Evolutionary conservation across 768 basidiomycete species (phyloP).

Genomic region (Leucocoprinus leucothites): DNA sequence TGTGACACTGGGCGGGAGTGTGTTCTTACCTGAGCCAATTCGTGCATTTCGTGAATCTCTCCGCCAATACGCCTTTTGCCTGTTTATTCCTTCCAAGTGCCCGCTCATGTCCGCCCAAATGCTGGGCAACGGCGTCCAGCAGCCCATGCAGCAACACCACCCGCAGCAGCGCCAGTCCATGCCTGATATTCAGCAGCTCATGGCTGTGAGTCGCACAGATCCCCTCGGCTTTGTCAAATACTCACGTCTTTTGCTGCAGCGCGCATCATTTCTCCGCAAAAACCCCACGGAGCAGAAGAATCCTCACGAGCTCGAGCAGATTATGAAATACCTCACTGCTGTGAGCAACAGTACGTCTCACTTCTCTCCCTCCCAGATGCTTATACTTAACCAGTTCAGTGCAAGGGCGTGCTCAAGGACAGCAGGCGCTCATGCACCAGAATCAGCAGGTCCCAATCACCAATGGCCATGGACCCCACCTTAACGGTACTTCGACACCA

Average conservation of each 20-base stretch:
- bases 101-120: slow-evolving; percentile 42
- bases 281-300: slow-evolving; percentile 48
- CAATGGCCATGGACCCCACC: slow-evolving; percentile 48
- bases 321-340: slow-evolving; percentile 46
- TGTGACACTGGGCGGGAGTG: slow-evolving; percentile 16
- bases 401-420: slow-evolving; percentile 28
- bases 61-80: no score
- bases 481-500: slow-evolving; percentile 39
- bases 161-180: slow-evolving; percentile 25
- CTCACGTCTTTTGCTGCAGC: slow-evolving; percentile 28
- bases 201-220: slow-evolving; percentile 32
- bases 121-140: slow-evolving; percentile 34
- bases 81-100: no score
- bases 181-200: slow-evolving; percentile 41
- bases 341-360: slow-evolving; percentile 34
- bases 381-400: slow-evolving; percentile 14
- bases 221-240: background rate
- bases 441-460: slow-evolving; percentile 27
- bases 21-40: slow-evolving; percentile 19
- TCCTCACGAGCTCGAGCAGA: slow-evolving; percentile 42
- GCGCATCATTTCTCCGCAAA: slow-evolving; percentile 46
- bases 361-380: slow-evolving; percentile 1
- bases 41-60: slow-evolving; percentile 14
- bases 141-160: slow-evolving; percentile 27
- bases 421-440: slow-evolving; percentile 25